A percentile compares a stretch with the other conserved stretches of the same genome.
These are phyloP conservation scores for Pulicaria dysenterica DNA, from an alignment of 129 eudicot genomes.

Conservation along the genomic window DNA sequence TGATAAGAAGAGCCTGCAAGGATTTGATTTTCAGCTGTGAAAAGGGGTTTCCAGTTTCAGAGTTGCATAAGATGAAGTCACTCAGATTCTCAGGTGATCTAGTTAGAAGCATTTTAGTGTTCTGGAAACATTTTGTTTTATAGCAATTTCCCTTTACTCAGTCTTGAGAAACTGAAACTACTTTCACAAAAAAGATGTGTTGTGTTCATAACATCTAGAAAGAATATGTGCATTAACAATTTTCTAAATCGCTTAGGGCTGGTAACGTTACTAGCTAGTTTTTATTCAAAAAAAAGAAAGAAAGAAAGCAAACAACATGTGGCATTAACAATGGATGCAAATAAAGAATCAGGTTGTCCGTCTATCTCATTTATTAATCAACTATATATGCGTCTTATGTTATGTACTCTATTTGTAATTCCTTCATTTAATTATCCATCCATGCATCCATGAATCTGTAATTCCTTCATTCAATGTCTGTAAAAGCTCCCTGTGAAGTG, in stretches of 20 bases:
- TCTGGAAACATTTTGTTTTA: slow-evolving; percentile 23
- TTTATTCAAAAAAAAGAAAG: no score
- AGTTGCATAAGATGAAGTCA: slow-evolving; percentile 24
- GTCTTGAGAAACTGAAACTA: slow-evolving; percentile 11
- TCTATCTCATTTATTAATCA: no score
- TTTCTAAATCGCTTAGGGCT: slow-evolving; percentile 18
- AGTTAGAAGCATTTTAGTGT: slow-evolving; percentile 17
- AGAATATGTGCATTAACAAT: slow-evolving; percentile 26
- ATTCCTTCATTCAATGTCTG: no score
- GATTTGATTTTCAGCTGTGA: slow-evolving; percentile 11
- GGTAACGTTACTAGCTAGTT: neutral
- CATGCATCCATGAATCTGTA: no score
- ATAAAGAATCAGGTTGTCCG: no score
- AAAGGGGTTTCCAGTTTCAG: slow-evolving; percentile 31
- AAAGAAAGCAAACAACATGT: no score
- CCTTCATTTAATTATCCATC: no score
- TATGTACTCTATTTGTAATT: no score
- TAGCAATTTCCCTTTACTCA: slow-evolving; percentile 1
- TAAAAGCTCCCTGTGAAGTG: no score
- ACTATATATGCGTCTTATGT: no score
- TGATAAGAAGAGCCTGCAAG: slow-evolving; percentile 9
- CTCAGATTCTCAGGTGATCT: slow-evolving; percentile 29
- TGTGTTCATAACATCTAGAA: slow-evolving; percentile 11
- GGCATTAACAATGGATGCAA: no score
- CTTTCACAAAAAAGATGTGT: slow-evolving; percentile 24